Evolutionary conservation across 306 rosid species (phyloP).

Genomic region (Lathyrus tuberosus): DNA sequence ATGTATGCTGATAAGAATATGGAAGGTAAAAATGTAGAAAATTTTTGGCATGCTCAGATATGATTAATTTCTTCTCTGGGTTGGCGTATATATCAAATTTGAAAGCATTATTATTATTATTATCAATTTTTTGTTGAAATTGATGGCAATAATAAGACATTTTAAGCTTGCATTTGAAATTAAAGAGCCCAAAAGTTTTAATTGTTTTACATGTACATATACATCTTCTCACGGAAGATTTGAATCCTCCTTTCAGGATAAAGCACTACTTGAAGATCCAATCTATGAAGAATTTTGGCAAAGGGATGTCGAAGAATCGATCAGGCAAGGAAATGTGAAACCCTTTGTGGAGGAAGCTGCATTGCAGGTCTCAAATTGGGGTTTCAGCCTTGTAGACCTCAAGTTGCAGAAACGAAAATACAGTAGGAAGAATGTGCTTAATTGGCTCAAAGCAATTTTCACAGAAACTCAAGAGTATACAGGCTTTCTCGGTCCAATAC

Average conservation of each 20-base stretch:
- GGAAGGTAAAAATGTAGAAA: constrained; percentile 11
- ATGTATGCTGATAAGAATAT: constrained; percentile 16
- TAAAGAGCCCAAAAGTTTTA: constrained; percentile 13
- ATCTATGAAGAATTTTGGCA: constrained; percentile 96
- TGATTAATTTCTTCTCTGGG: constrained; percentile 20
- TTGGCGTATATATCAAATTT: constrained; percentile 1
- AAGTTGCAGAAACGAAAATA: constrained; percentile 74
- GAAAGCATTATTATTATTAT: not conserved
- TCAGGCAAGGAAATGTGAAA: constrained; percentile 71
- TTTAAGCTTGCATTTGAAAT: constrained; percentile 6
- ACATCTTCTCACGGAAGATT: constrained; percentile 26
- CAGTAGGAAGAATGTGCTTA: constrained; percentile 56
- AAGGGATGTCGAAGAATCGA: constrained; percentile 96
- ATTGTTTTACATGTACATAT: constrained; percentile 24
- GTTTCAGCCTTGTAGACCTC: constrained; percentile 89
- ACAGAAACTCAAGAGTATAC: constrained; percentile 63
- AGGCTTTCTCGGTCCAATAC: constrained; percentile 96
- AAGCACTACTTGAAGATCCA: constrained; percentile 90
- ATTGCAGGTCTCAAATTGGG: constrained; percentile 91
- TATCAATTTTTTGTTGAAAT: constrained; percentile 18
- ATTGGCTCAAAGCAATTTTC: constrained; percentile 75
- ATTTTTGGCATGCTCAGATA: constrained; percentile 32
- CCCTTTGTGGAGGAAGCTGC: constrained; percentile 93
- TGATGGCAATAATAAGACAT: constrained; percentile 20
- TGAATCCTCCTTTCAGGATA: constrained; percentile 61